These are phyloP conservation scores for Curvularia sp. DNA, from an alignment of 2,329 filamentous ascomycete genomes.

Conservation along the genomic window DNA sequence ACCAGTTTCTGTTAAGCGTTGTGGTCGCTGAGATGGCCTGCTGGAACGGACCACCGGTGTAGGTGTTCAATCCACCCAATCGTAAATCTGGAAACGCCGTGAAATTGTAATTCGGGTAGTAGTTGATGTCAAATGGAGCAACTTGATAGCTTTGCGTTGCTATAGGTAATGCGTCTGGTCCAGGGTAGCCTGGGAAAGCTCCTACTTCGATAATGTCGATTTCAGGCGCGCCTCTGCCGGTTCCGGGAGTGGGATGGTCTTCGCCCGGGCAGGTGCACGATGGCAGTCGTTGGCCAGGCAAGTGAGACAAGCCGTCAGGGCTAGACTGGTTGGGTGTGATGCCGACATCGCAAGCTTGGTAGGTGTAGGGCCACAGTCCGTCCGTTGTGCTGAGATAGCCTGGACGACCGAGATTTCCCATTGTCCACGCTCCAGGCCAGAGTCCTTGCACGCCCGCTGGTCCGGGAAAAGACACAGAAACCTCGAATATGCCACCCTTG, in stretches of 20 bases:
- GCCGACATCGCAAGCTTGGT: slow-evolving; percentile 58
- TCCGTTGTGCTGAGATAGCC: slow-evolving; percentile 61
- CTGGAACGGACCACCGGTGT: slow-evolving; percentile 62
- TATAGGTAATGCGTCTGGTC: slow-evolving; percentile 48
- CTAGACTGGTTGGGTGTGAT: slow-evolving; percentile 59
- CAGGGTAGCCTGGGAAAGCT: slow-evolving; percentile 49
- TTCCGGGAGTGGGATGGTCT: slow-evolving; percentile 58
- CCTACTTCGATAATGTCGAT: slow-evolving; percentile 59
- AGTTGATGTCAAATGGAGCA: slow-evolving; percentile 59
- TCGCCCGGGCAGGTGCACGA: slow-evolving; percentile 55
- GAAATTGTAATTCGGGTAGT: slow-evolving; percentile 61
- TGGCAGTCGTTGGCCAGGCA: slow-evolving; percentile 56
- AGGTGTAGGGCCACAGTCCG: slow-evolving; percentile 63
- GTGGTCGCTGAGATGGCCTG: slow-evolving; percentile 64
- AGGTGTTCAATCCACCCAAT: slow-evolving; percentile 59
- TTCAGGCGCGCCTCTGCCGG: slow-evolving; percentile 56
- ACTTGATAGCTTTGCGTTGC: slow-evolving; percentile 59
- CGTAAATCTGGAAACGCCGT: slow-evolving; percentile 59
- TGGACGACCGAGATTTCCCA: slow-evolving; percentile 62
- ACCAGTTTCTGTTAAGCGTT: slow-evolving; percentile 63
- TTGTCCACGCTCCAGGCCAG: slow-evolving; percentile 63
- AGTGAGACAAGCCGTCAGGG: slow-evolving; percentile 51
- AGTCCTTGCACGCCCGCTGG: slow-evolving; percentile 58
- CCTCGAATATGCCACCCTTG: slow-evolving; percentile 62
- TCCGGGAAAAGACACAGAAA: slow-evolving; percentile 60